These are phyloP conservation scores for Debaryomyces prosopidis DNA, from an alignment of 805 yeast genomes.

Conservation along the genomic window DNA sequence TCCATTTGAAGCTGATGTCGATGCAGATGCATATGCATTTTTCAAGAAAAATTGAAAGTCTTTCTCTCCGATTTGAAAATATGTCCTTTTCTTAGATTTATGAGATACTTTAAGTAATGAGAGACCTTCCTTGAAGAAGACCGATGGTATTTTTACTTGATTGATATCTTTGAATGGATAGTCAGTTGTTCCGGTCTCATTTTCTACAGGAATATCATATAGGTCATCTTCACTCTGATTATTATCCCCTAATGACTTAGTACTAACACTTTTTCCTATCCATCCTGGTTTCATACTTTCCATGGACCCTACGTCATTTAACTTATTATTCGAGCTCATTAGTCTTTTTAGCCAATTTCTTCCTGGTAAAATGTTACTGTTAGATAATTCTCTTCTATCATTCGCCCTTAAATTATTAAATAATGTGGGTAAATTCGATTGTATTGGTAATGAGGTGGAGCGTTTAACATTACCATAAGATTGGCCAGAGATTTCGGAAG, in stretches of 20 bases:
- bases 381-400: conserved; percentile 8
- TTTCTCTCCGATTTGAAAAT: conserved; percentile 56
- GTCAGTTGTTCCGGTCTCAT: conserved; percentile 11
- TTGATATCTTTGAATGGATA: conserved; percentile 13
- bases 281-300: conserved; percentile 2
- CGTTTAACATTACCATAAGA: background rate
- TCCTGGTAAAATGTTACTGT: conserved; percentile 4
- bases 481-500: conserved; percentile 7
- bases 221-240: background rate
- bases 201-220: background rate
- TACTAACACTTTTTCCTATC: conserved; percentile 2
- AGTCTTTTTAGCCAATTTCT: conserved; percentile 12
- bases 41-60: conserved; percentile 57
- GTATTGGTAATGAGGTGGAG: conserved; percentile 19
- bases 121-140: conserved; percentile 56
- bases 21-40: conserved; percentile 27
- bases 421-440: conserved; percentile 21
- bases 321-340: conserved; percentile 7
- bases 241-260: background rate
- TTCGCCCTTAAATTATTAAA: conserved; percentile 22
- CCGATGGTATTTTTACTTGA: conserved; percentile 40
- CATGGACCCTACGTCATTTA: conserved; percentile 9
- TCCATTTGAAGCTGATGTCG: conserved; percentile 12
- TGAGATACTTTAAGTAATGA: conserved; percentile 69
- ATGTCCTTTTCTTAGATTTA: conserved; percentile 61